Conservation (phyloP, 306 rosid genomes). For the Dalbergia cochinchinensis region DNA sequence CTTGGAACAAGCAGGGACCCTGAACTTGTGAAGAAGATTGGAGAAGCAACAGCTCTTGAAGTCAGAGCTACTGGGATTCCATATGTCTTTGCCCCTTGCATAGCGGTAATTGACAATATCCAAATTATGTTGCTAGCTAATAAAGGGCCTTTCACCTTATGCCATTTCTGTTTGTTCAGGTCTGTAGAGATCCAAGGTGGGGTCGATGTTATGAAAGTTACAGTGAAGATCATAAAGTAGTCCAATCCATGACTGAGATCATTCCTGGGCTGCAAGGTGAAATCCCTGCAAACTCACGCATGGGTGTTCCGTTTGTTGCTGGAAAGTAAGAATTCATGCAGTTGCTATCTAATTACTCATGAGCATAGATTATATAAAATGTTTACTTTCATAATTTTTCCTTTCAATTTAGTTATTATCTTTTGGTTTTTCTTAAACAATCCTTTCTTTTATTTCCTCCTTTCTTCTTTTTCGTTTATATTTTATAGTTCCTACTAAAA, state of each 20-base stretch:
- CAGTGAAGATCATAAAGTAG: background rate
- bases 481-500: too few species aligned
- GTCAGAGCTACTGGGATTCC: constrained; percentile 30
- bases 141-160: background rate
- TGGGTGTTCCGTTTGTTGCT: constrained; percentile 40
- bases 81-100: constrained; percentile 42
- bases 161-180: background rate
- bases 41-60: constrained; percentile 1
- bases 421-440: background rate
- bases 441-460: too few species aligned
- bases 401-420: too few species aligned
- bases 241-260: constrained; percentile 34
- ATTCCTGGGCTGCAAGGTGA: constrained; percentile 46
- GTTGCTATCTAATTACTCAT: too few species aligned
- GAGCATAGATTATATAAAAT: too few species aligned
- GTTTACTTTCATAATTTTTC: too few species aligned
- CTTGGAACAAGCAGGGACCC: constrained; percentile 31
- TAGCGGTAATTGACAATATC: constrained; percentile 35
- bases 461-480: background rate
- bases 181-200: constrained; percentile 45
- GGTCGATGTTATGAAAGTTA: background rate
- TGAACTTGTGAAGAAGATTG: constrained; percentile 32
- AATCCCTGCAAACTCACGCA: constrained; percentile 36
- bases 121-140: background rate
- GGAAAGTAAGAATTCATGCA: constrained; percentile 24